Base-by-base conservation (phyloP, 345 rosid species). In the Aquilaria malaccensis region DNA sequence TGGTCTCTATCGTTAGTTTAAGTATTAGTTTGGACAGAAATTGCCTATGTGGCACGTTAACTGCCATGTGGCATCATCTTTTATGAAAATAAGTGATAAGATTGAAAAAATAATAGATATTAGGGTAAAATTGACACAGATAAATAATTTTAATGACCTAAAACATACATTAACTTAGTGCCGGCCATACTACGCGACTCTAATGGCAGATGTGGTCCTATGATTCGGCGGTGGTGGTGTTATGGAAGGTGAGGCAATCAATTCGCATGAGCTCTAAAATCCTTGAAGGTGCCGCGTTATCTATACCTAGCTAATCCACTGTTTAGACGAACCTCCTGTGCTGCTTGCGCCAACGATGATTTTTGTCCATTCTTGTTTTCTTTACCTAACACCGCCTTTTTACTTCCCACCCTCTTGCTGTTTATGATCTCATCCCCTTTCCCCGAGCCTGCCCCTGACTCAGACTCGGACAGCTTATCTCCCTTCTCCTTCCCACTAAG, bases 201-300 rank as follows among this genome's bases (percentile, higher is more conserved):
- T 0, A 1, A 22, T 22, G 22, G 22, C 22, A 22, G 22, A 22
- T 22, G 22, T 22, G 22, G 22, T 22, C 22, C 1, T 22, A 1
- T 1, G 22, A 22, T 22, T 22, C 22, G 22, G 22, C 22, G 22
- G 1, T 90, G n/a, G 96, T 97, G 10, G 90, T 80, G 70, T 94
- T 90, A 71, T 90, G 97, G 67, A 97, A 97, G 75, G 96, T 94
- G 60, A 94, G 95, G 74, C 92, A 77, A 46, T 85, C 83, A 49
- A 85, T 85, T 47, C 90, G 89, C 97, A 94, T 94, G 11, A 88
- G 74, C 78, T 94, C 96, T 71, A 94, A 75, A 63, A 94, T 94
- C 67, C 89, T 78, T 2, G 97, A 94, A 46, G 99, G 99, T 50
- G 90, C 97, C 15, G 99, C 99, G 85, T 90, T 88, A 64, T 94